A percentile compares a stretch with the other conserved stretches of the same genome.
Conservation (phyloP, 2,329 filamentous ascomycete species). For the Orbilia oligospora region DNA sequence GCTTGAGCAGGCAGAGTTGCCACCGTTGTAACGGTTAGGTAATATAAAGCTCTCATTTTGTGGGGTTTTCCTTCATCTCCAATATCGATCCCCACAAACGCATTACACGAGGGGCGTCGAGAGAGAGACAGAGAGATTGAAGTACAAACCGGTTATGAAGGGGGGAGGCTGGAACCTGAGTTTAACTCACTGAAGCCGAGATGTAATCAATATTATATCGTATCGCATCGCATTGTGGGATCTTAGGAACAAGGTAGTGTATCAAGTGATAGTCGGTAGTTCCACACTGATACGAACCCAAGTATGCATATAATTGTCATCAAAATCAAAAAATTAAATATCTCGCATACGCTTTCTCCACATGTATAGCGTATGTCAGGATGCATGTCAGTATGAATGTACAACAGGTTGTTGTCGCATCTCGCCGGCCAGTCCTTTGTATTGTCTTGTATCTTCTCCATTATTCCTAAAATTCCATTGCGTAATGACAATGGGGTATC, state of each 20-base stretch:
- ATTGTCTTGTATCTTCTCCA: neutral
- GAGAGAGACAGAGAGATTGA: neutral
- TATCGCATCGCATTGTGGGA: neutral
- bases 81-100: conserved; percentile 6
- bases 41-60: conserved; percentile 3
- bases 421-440: conserved; percentile 16
- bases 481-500: conserved; percentile 20
- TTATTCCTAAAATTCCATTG: neutral
- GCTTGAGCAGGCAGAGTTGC: neutral
- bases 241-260: conserved; percentile 6
- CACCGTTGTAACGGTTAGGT: conserved; percentile 28
- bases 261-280: conserved; percentile 31
- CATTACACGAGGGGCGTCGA: neutral
- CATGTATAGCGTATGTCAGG: neutral
- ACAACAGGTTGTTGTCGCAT: neutral
- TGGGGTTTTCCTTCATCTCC: neutral
- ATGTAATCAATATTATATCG: conserved; percentile 5
- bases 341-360: conserved; percentile 1
- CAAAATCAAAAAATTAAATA: neutral
- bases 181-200: neutral
- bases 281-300: conserved; percentile 5
- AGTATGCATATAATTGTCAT: neutral
- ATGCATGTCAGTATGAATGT: neutral
- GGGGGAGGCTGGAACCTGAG: conserved; percentile 1
- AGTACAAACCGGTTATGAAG: neutral